Percentiles rank a stretch among this genome's conserved stretches.
Evolutionary conservation across 768 basidiomycete species (phyloP).

Genomic region (Tricholoma saponaceum): DNA sequence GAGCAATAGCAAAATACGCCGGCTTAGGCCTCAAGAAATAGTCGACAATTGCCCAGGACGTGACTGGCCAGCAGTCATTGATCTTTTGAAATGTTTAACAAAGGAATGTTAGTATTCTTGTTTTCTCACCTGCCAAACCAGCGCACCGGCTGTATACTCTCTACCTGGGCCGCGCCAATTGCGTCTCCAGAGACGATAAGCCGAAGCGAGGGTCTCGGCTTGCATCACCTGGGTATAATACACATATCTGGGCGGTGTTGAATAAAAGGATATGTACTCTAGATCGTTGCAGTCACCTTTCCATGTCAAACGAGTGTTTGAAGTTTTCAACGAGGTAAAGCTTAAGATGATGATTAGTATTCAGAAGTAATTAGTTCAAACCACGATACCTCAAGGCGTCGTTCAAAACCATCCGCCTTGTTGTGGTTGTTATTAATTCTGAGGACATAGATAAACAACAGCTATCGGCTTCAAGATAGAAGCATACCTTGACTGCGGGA

Average conservation of each 20-base stretch:
- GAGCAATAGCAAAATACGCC: constrained; percentile 80
- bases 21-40: constrained; percentile 94
- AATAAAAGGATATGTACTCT: constrained; percentile 2
- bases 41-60: constrained; percentile 92
- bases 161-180: constrained; percentile 86
- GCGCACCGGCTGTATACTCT: constrained; percentile 85
- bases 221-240: constrained; percentile 98
- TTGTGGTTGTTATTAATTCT: constrained; percentile 80
- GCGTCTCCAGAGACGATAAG: constrained; percentile 87
- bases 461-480: background rate
- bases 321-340: constrained; percentile 96
- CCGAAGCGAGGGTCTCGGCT: constrained; percentile 83
- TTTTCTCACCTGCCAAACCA: constrained; percentile 88
- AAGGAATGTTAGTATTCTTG: background rate
- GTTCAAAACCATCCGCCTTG: constrained; percentile 86
- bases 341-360: constrained; percentile 30
- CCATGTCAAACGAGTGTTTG: constrained; percentile 83
- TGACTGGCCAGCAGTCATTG: constrained; percentile 92
- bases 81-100: constrained; percentile 37
- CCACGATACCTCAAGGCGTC: constrained; percentile 63
- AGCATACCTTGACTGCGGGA: constrained; percentile 81
- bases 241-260: constrained; percentile 55
- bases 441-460: constrained; percentile 1
- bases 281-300: constrained; percentile 46
- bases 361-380: background rate